phyloP scores from a whole-genome alignment of 1,284 basidiomycete species.

The Megacollybia platyphylla region DNA sequence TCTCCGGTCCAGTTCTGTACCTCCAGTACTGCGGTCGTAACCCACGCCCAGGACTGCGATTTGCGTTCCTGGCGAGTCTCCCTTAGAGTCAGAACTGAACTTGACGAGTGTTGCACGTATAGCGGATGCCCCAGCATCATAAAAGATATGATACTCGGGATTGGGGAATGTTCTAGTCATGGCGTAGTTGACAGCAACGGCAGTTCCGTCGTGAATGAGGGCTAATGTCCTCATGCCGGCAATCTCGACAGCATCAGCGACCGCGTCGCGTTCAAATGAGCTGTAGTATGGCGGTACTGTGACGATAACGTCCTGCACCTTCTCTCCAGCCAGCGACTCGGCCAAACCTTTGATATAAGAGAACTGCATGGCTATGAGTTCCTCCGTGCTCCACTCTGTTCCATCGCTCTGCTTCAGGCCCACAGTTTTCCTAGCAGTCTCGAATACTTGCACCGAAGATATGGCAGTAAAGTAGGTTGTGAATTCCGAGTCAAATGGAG shows the following conservation, averaged over 20 bases:
- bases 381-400: conserved; percentile 76
- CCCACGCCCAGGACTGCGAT: conserved; percentile 73
- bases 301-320: conserved; percentile 71
- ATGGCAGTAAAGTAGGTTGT: conserved; percentile 58
- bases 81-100: conserved; percentile 58
- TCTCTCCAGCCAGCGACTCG: conserved; percentile 65
- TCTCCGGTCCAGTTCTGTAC: conserved; percentile 75
- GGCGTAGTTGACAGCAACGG: conserved; percentile 90
- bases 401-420: conserved; percentile 43
- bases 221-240: conserved; percentile 78
- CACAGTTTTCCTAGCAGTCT: conserved; percentile 51
- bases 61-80: conserved; percentile 46
- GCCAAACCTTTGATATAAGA: conserved; percentile 85
- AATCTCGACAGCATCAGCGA: conserved; percentile 85
- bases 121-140: conserved; percentile 85
- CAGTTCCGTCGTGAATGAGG: conserved; percentile 88
- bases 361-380: conserved; percentile 91
- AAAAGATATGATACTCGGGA: conserved; percentile 85
- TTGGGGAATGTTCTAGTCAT: conserved; percentile 83
- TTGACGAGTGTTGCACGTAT: conserved; percentile 81
- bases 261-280: conserved; percentile 79
- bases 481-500: conserved; percentile 48
- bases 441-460: conserved; percentile 43
- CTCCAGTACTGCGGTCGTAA: conserved; percentile 70
- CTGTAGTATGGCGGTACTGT: conserved; percentile 83